Percentiles rank a stretch among this genome's conserved stretches.
Evolutionary conservation across 106 monocot species (phyloP).

Genomic region (Triglochin maritima): DNA sequence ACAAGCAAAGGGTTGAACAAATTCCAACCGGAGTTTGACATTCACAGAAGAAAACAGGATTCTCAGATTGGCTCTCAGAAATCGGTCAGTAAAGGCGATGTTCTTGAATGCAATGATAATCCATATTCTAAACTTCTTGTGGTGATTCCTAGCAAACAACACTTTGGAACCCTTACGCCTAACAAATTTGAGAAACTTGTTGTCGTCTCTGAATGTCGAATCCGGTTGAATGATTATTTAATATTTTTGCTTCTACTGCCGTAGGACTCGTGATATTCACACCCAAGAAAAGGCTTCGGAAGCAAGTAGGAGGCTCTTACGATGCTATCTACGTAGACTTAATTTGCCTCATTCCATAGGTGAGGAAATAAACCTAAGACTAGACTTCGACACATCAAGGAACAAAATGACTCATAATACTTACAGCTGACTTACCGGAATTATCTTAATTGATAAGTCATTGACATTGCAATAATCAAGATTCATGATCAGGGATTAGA

Average conservation of each 20-base stretch:
- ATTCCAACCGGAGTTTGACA: constrained; percentile 36
- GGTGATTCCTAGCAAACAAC: too few relatives aligned
- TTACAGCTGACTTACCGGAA: too few relatives aligned
- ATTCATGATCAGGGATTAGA: too few relatives aligned
- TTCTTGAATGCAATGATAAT: background rate
- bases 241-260: constrained; percentile 56
- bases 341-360: too few relatives aligned
- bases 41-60: constrained; percentile 2
- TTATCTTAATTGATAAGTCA: too few relatives aligned
- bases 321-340: too few relatives aligned
- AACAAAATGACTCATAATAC: too few relatives aligned
- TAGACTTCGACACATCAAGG: too few relatives aligned
- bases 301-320: constrained; percentile 3
- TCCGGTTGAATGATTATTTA: constrained; percentile 39
- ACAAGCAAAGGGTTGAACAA: constrained; percentile 69
- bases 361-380: too few relatives aligned
- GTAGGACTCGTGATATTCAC: constrained; percentile 32
- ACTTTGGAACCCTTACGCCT: background rate
- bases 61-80: constrained; percentile 1
- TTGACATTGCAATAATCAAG: too few relatives aligned
- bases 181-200: constrained; percentile 19
- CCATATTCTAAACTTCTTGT: background rate
- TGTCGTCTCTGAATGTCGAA: constrained; percentile 12
- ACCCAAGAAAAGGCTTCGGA: constrained; percentile 43
- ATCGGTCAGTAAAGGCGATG: background rate